Conservation (phyloP, 2,329 filamentous ascomycete genomes). For the Blastomyces percursus region DNA sequence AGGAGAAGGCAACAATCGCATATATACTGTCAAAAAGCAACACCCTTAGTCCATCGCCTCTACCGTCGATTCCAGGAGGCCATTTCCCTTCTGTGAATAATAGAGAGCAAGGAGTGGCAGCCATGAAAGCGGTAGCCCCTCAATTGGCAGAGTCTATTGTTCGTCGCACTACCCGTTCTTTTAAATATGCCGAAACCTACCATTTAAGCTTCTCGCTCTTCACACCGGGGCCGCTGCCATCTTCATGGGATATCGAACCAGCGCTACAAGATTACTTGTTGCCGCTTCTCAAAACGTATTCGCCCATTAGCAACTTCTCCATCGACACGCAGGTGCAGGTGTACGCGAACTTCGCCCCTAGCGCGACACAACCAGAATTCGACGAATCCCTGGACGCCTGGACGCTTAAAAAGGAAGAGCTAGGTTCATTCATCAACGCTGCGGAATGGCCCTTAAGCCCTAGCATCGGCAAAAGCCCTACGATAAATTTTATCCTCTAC, state of each 20-base stretch:
- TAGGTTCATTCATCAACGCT: conserved; percentile 92
- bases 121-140: conserved; percentile 31
- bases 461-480: conserved; percentile 84
- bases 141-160: conserved; percentile 48
- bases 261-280: conserved; percentile 71
- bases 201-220: conserved; percentile 95
- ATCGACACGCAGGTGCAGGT: conserved; percentile 94
- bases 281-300: conserved; percentile 68
- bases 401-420: conserved; percentile 68
- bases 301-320: conserved; percentile 84
- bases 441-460: conserved; percentile 95
- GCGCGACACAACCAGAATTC: conserved; percentile 47
- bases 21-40: conserved; percentile 54
- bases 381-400: conserved; percentile 47
- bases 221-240: conserved; percentile 64
- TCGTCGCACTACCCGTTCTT: conserved; percentile 64
- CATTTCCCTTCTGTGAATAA: conserved; percentile 20
- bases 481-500: conserved; percentile 91
- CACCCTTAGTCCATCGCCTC: conserved; percentile 16
- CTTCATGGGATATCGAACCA: conserved; percentile 79
- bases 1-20: conserved; percentile 79
- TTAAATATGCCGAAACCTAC: conserved; percentile 89
- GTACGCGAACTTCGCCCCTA: conserved; percentile 61
- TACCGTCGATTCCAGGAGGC: conserved; percentile 40
- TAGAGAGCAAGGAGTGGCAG: conserved; percentile 22